Evolutionary conservation across 768 basidiomycete genomes (phyloP).

Genomic region (Albatrellus ellisii): DNA sequence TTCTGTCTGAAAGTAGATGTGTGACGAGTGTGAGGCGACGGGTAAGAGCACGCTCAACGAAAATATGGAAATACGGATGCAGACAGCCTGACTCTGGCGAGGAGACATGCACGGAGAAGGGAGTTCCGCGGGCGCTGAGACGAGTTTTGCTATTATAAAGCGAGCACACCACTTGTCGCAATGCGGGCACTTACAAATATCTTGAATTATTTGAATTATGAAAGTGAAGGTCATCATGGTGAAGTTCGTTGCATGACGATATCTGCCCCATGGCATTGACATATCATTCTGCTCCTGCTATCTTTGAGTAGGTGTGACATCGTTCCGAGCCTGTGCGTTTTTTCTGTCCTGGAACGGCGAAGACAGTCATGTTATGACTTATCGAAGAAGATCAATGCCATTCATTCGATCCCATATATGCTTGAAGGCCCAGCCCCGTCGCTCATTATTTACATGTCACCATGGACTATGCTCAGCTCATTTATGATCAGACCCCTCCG

Average conservation of each 20-base stretch:
- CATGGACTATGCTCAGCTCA: constrained; percentile 82
- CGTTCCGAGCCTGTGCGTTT: constrained; percentile 85
- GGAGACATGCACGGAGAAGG: no score
- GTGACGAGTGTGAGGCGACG: no score
- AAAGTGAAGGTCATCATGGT: constrained; percentile 88
- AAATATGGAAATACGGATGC: no score
- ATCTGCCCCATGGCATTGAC: constrained; percentile 90
- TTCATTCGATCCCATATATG: constrained; percentile 87
- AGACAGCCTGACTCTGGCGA: no score
- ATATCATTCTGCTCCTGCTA: constrained; percentile 99
- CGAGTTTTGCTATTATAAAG: no score
- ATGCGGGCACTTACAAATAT: constrained; percentile 93
- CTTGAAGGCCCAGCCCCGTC: constrained; percentile 88
- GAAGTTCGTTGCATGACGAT: constrained; percentile 94
- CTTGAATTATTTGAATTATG: constrained; percentile 92
- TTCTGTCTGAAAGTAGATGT: no score
- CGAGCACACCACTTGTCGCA: constrained; percentile 74
- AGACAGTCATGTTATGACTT: constrained; percentile 35
- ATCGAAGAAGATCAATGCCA: constrained; percentile 93
- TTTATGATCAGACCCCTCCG: constrained; percentile 94
- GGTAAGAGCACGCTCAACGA: no score
- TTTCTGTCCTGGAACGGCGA: neutral
- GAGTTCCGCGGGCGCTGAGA: no score
- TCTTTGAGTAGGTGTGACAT: constrained; percentile 96
- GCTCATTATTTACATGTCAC: constrained; percentile 77